Conservation (phyloP, 208 protist genomes). For the Trypanosoma caninum region DNA sequence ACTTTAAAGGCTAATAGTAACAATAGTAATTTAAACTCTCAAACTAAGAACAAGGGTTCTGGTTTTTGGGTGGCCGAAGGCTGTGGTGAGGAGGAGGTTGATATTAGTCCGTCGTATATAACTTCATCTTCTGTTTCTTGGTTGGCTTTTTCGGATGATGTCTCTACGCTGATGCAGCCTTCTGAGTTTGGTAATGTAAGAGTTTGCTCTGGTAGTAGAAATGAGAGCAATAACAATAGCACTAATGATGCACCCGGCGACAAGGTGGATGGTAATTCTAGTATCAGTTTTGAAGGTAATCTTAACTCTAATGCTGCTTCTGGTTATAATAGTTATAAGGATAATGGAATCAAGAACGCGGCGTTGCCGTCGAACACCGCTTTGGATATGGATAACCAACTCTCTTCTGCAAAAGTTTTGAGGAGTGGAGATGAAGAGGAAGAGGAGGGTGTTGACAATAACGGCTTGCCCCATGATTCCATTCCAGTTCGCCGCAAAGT, state of each 20-base stretch:
- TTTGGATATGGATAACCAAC: background rate
- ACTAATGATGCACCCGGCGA: background rate
- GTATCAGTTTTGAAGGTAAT: background rate
- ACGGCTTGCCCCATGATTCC: background rate
- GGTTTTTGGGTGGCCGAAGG: constrained; percentile 36
- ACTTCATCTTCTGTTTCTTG: constrained; percentile 56
- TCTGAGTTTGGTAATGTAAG: background rate
- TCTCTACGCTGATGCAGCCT: constrained; percentile 8
- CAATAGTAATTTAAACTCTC: background rate
- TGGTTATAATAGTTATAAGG: background rate
- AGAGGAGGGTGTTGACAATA: background rate
- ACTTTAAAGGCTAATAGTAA: background rate
- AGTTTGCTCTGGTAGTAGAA: background rate
- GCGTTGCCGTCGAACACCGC: background rate
- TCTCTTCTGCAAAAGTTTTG: background rate
- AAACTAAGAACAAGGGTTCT: background rate
- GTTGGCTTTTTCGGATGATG: constrained; percentile 44
- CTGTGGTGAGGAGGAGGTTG: constrained; percentile 67
- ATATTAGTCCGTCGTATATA: constrained; percentile 71
- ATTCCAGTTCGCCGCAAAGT: constrained; percentile 43
- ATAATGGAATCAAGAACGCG: background rate
- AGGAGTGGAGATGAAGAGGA: background rate
- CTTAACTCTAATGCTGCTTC: background rate
- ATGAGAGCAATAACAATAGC: background rate
- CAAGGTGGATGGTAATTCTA: background rate